Percentiles rank a stretch among this genome's conserved stretches.
phyloP scores from a whole-genome alignment of 768 basidiomycete species.

The Auricularia heimuer region DNA sequence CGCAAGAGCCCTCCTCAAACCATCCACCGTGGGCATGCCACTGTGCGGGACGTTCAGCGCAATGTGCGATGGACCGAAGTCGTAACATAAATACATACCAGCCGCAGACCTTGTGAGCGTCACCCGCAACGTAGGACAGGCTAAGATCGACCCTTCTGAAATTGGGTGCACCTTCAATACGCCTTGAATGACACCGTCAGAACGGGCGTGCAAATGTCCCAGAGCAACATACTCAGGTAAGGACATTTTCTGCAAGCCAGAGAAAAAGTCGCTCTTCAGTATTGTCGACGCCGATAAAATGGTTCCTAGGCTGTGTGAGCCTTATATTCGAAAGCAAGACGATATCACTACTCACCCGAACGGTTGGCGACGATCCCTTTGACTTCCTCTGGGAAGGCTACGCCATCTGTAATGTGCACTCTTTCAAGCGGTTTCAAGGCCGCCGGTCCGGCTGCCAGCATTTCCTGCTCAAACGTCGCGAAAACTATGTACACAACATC shows the following conservation, averaged over 20 bases:
- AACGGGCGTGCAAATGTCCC: background rate
- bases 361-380: constrained; percentile 76
- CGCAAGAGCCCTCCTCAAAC: constrained; percentile 66
- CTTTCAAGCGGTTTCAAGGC: constrained; percentile 77
- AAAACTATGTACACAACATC: constrained; percentile 48
- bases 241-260: constrained; percentile 91
- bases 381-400: constrained; percentile 87
- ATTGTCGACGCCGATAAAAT: constrained; percentile 89
- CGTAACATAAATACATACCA: constrained; percentile 35
- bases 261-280: constrained; percentile 92
- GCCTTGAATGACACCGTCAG: constrained; percentile 19
- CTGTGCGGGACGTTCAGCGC: constrained; percentile 32
- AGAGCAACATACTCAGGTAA: constrained; percentile 65
- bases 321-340: background rate
- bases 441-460: constrained; percentile 65
- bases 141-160: constrained; percentile 75
- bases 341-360: constrained; percentile 27
- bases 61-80: background rate
- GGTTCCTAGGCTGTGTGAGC: constrained; percentile 29
- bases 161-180: constrained; percentile 91
- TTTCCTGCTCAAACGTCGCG: constrained; percentile 89
- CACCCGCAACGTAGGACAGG: constrained; percentile 26
- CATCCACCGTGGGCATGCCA: constrained; percentile 92
- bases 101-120: constrained; percentile 65
- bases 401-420: constrained; percentile 51